A percentile compares a stretch with the other conserved stretches of the same genome.
These are phyloP conservation scores for Eimeria zaria DNA, from an alignment of 169 alveolate species.

Conservation along the genomic window DNA sequence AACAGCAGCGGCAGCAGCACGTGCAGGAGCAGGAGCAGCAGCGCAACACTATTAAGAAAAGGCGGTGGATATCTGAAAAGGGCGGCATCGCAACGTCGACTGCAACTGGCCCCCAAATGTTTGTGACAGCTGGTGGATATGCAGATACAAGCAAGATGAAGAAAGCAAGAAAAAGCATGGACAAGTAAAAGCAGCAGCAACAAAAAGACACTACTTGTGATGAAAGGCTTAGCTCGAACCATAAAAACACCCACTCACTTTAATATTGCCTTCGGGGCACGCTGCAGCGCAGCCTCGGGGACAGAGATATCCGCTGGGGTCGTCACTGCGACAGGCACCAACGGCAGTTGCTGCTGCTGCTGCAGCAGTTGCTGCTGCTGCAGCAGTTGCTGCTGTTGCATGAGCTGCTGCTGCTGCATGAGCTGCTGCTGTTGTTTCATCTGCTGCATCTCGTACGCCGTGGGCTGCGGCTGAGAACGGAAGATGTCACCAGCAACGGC, in stretches of 20 bases:
- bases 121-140: not conserved
- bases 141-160: not conserved
- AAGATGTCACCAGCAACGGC: conserved; percentile 20
- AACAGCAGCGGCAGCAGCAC: not conserved
- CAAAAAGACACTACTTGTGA: not conserved
- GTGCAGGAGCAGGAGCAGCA: not conserved
- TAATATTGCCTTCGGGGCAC: conserved; percentile 60
- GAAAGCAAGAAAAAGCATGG: not conserved
- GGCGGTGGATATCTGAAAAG: too few species aligned
- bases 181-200: not conserved
- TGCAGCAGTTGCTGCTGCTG: not conserved
- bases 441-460: conserved; percentile 60
- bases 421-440: conserved; percentile 53
- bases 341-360: conserved; percentile 49
- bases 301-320: conserved; percentile 68
- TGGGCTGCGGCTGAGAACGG: conserved; percentile 50
- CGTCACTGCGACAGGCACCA: conserved; percentile 55
- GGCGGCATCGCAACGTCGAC: too few species aligned
- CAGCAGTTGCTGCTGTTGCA: conserved; percentile 22
- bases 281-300: conserved; percentile 68
- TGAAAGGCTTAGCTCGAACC: not conserved
- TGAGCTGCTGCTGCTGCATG: conserved; percentile 43
- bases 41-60: too few species aligned
- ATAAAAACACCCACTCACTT: conserved; percentile 29
- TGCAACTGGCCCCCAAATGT: too few species aligned